phyloP scores from a whole-genome alignment of 108 stramenopile genomes.

The Schizochytrium sp. region DNA sequence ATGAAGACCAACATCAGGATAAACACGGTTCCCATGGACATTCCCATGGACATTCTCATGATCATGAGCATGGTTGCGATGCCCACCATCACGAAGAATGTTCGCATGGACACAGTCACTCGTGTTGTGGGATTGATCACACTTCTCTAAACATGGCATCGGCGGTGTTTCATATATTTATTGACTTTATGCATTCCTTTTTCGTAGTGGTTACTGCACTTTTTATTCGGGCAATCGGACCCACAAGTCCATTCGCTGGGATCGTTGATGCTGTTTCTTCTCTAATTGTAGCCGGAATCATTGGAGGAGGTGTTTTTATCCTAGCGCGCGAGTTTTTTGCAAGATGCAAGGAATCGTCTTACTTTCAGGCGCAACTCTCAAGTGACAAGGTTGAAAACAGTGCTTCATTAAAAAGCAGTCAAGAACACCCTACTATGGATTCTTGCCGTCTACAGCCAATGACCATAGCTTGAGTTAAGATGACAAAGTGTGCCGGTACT shows the following conservation, averaged over 20 bases:
- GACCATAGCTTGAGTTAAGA: too few species aligned
- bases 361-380: background rate
- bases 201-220: slow-evolving; percentile 39
- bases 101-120: slow-evolving; percentile 50
- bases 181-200: slow-evolving; percentile 59
- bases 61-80: background rate
- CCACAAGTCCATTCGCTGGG: slow-evolving; percentile 8
- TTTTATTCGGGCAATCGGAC: background rate
- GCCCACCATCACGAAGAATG: slow-evolving; percentile 1
- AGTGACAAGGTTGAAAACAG: too few species aligned
- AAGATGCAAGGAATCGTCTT: background rate
- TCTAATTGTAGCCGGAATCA: background rate
- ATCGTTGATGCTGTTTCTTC: slow-evolving; percentile 23
- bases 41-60: background rate
- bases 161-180: slow-evolving; percentile 48
- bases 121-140: slow-evolving; percentile 39
- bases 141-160: slow-evolving; percentile 58
- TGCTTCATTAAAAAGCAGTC: too few species aligned
- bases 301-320: slow-evolving; percentile 35
- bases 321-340: background rate
- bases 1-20: background rate
- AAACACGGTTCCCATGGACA: background rate
- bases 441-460: too few species aligned
- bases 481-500: too few species aligned
- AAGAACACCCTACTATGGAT: too few species aligned